Conservation (phyloP, 495 filamentous ascomycete genomes). For the Xylaria longipes region DNA sequence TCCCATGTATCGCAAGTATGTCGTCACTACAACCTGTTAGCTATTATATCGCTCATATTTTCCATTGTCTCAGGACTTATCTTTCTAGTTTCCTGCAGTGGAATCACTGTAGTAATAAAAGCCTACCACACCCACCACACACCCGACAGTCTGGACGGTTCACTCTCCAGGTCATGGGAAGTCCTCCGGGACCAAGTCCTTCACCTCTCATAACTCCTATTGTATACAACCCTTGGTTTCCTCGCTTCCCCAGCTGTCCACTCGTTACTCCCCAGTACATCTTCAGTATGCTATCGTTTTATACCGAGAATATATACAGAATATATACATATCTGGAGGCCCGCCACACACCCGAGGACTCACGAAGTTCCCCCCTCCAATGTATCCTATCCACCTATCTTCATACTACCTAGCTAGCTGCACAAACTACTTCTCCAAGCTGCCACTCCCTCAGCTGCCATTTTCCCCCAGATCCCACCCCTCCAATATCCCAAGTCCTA, state of each 20-base stretch:
- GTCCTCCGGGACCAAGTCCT: background rate
- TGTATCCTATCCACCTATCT: too few species aligned
- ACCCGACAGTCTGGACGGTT: background rate
- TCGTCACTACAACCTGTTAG: background rate
- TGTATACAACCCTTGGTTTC: background rate
- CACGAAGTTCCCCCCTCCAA: conserved; percentile 2
- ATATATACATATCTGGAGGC: conserved; percentile 1
- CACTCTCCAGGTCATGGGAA: background rate
- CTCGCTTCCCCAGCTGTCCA: background rate
- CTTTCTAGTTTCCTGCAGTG: background rate
- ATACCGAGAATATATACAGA: background rate
- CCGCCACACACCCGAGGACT: conserved; percentile 1
- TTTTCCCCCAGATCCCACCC: too few species aligned
- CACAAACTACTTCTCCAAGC: too few species aligned
- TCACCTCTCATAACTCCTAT: background rate
- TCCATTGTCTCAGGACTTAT: background rate
- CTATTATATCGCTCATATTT: background rate
- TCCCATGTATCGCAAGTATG: background rate
- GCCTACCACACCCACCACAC: background rate
- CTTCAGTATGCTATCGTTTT: too few species aligned
- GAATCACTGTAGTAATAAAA: background rate
- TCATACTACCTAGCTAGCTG: too few species aligned
- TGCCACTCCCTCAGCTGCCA: too few species aligned
- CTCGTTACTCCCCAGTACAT: background rate
- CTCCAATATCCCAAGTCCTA: too few species aligned